Evolutionary conservation across 345 rosid genomes (phyloP), one percentile per base, ranked within the genome.

Genomic region (Rubroshorea leprosula): DNA sequence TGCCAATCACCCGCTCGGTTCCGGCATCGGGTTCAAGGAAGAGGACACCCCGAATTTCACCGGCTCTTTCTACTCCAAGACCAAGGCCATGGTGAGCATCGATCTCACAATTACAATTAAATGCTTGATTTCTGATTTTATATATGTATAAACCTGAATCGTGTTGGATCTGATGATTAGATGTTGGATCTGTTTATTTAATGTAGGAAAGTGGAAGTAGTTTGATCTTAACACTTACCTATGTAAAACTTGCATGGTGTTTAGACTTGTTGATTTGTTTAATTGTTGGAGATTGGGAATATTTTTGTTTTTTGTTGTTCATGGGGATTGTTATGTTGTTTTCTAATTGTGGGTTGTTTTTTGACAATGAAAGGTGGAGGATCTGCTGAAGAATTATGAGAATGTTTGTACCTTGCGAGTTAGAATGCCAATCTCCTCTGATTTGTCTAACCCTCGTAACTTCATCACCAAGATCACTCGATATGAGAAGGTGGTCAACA

Each of bases 391-490:
- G 72, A 87, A 90, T 62, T 90, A 80, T 46, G 89, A 87, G 43
- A 90, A 90, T 47, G 97, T 90, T 11, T 90, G 94, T 60, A 90
- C 91, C 1, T 57, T 90, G 57, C 81, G 94, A 7, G 97, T 87
- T n/a, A 74, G 96, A 51, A 90, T 90, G 97, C 97, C 97, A 0
- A 87, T 90, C 62, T 90, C 91, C 0, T 78, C 93, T 1, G 93
- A 90, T 66, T 74, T 90, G 24, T 41, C 85, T 20, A 87, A 90
- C 67, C 93, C 95, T 5, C 85, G 97, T 16, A 87, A 90, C 71
- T 87, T 87, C 84, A 85, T 87, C 65, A 85, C 96, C 0, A 90
- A 90, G 76, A 87, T 90, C 57, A 58, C 87, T 43, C 69, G 90
- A 24, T 87, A 90, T 5, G 93, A 84, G 20, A 90, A 87, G 69